Percentiles rank a stretch among this genome's conserved stretches.
Conservation (phyloP, 306 rosid genomes). For the Pyrus pyrifolia region DNA sequence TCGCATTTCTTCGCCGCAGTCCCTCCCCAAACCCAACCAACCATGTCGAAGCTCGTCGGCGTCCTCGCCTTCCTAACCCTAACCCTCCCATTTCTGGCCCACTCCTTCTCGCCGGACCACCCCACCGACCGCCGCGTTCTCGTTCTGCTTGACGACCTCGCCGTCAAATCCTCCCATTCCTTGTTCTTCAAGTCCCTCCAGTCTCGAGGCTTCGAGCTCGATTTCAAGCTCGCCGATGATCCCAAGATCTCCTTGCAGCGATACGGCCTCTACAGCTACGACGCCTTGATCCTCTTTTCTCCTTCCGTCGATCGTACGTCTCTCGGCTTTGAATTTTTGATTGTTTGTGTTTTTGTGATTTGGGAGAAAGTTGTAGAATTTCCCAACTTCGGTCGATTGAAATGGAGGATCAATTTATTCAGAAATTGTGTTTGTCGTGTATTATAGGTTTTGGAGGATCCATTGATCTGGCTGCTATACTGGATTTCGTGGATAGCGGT, state of each 20-base stretch:
- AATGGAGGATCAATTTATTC: neutral
- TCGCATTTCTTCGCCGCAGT: neutral
- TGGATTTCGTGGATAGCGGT: constrained; percentile 94
- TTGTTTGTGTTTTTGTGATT: neutral
- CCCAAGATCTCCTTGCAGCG: constrained; percentile 74
- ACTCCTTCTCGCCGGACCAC: constrained; percentile 58
- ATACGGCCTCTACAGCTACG: constrained; percentile 80
- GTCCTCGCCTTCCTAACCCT: constrained; percentile 43
- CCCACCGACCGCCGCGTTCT: constrained; percentile 78
- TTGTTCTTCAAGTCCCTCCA: constrained; percentile 70
- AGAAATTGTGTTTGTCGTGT: neutral
- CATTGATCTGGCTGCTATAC: constrained; percentile 61
- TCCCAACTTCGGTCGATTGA: neutral
- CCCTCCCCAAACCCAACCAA: neutral
- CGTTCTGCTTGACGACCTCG: constrained; percentile 79
- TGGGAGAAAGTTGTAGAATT: neutral
- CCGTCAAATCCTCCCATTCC: constrained; percentile 84
- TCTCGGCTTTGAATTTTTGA: neutral
- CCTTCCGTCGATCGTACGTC: constrained; percentile 83
- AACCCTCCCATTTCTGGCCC: constrained; percentile 50
- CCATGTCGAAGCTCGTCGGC: constrained; percentile 61
- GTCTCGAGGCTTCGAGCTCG: constrained; percentile 89
- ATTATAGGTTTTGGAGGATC: constrained; percentile 83
- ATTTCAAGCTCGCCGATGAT: constrained; percentile 88
- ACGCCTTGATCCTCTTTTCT: constrained; percentile 65